Evolutionary conservation across 352 stramenopile genomes (phyloP).

Genomic region (Pythium dissimile): DNA sequence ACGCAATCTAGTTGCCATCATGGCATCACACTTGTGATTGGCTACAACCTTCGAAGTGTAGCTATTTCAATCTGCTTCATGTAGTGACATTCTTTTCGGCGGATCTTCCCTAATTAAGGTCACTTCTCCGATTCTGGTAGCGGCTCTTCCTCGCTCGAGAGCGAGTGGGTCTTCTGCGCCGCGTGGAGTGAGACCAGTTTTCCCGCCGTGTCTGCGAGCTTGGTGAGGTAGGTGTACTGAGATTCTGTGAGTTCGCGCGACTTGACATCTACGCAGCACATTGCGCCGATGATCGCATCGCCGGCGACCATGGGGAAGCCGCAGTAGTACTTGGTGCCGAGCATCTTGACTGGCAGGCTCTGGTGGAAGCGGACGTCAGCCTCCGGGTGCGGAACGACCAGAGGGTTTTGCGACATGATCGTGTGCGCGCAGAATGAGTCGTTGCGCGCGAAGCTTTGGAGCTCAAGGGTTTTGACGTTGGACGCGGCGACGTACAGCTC

Average conservation of each 20-base stretch:
- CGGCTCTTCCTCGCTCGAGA: slow-evolving; percentile 2
- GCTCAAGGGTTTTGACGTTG: slow-evolving; percentile 30
- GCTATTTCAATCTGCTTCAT: background rate
- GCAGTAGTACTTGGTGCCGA: slow-evolving; percentile 69
- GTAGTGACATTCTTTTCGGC: background rate
- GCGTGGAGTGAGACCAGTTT: slow-evolving; percentile 38
- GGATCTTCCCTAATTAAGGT: background rate
- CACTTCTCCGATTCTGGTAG: too few species aligned
- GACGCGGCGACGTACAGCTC: slow-evolving; percentile 47
- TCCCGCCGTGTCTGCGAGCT: slow-evolving; percentile 42
- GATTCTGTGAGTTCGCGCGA: slow-evolving; percentile 20
- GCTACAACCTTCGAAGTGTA: background rate
- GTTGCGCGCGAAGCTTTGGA: slow-evolving; percentile 42
- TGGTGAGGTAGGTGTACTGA: slow-evolving; percentile 26
- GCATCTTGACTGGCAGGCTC: slow-evolving; percentile 19
- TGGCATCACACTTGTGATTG: background rate
- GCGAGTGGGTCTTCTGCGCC: slow-evolving; percentile 5
- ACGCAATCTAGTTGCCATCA: background rate
- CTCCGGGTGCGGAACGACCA: slow-evolving; percentile 56
- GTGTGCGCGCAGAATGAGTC: slow-evolving; percentile 63
- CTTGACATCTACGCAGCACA: slow-evolving; percentile 38
- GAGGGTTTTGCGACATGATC: slow-evolving; percentile 53
- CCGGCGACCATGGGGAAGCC: slow-evolving; percentile 54
- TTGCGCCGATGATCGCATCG: slow-evolving; percentile 47
- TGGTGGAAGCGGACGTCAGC: slow-evolving; percentile 70